These are phyloP conservation scores for Cercospora janseana DNA, from an alignment of 2,329 filamentous ascomycete genomes.

Conservation along the genomic window DNA sequence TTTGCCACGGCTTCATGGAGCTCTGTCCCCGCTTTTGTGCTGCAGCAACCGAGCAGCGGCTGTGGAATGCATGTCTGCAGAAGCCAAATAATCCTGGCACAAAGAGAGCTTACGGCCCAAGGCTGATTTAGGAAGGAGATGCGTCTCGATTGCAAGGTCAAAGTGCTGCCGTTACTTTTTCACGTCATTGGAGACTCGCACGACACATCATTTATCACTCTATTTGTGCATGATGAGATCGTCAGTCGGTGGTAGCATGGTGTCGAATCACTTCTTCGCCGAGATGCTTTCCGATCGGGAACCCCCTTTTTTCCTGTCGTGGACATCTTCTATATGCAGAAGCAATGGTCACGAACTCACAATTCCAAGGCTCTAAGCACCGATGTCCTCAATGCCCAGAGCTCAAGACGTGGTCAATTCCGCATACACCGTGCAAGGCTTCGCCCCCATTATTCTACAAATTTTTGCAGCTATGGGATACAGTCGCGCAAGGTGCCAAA, in stretches of 20 bases:
- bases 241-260: too few species aligned
- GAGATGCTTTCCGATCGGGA: conserved; percentile 51
- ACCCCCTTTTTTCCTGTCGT: conserved; percentile 54
- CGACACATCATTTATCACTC: conserved; percentile 19
- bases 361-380: conserved; percentile 3
- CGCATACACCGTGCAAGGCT: conserved; percentile 51
- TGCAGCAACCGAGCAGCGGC: too few species aligned
- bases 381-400: conserved; percentile 47
- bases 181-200: conserved; percentile 12
- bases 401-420: conserved; percentile 53
- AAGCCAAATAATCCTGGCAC: conserved; percentile 1
- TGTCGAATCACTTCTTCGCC: conserved; percentile 44
- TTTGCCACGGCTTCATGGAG: too few species aligned
- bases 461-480: too few species aligned
- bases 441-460: too few species aligned
- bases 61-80: too few species aligned
- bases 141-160: background rate
- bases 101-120: conserved; percentile 1
- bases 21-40: too few species aligned
- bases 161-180: conserved; percentile 1
- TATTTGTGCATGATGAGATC: conserved; percentile 21
- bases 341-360: conserved; percentile 50
- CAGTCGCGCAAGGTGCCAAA: too few species aligned
- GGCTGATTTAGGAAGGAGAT: conserved; percentile 8
- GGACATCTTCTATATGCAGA: conserved; percentile 58